Evolutionary conservation across 1,284 basidiomycete species (phyloP).

Genomic region (Marasmius oreades): DNA sequence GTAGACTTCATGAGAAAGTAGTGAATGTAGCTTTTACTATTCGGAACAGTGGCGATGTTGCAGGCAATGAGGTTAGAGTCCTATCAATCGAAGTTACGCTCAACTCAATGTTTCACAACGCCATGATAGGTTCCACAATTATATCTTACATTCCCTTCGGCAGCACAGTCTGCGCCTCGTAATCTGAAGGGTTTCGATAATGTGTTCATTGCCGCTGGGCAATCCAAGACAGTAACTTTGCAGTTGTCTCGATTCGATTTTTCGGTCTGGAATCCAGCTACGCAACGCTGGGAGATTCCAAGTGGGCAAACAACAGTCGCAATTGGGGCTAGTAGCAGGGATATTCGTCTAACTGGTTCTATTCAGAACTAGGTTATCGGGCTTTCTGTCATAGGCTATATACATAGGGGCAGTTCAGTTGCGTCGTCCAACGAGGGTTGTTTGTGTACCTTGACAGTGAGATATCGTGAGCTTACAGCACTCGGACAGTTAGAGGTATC

Average conservation of each 20-base stretch:
- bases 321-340: conserved; percentile 45
- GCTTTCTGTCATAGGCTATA: not conserved
- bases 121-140: conserved; percentile 52
- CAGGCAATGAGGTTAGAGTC: conserved; percentile 42
- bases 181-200: conserved; percentile 51
- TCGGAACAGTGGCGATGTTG: conserved; percentile 41
- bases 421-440: no score
- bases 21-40: conserved; percentile 43
- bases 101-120: not conserved
- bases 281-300: conserved; percentile 44
- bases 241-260: conserved; percentile 27
- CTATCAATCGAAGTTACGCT: not conserved
- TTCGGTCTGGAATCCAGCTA: conserved; percentile 38
- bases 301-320: conserved; percentile 39
- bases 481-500: no score
- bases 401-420: not conserved
- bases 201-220: conserved; percentile 37
- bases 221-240: conserved; percentile 37
- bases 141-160: conserved; percentile 43
- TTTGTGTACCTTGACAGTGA: no score
- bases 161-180: conserved; percentile 39
- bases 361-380: not conserved
- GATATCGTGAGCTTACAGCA: no score
- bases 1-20: conserved; percentile 43
- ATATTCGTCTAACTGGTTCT: conserved; percentile 38